Evolutionary conservation across 2,329 filamentous ascomycete species (phyloP).

Genomic region (Aureobasidium sp.): DNA sequence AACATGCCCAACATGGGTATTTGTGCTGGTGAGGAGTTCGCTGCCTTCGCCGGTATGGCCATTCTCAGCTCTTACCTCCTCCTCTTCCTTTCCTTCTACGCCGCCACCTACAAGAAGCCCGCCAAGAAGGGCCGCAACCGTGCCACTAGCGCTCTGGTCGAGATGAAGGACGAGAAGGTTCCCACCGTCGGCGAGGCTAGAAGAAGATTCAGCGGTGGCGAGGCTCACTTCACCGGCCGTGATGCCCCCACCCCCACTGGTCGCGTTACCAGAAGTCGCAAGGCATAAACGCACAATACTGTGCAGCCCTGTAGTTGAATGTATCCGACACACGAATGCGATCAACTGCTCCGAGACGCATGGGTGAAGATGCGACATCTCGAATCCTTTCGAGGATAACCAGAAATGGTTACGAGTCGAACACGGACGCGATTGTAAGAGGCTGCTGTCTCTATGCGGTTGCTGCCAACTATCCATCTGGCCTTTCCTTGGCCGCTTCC

Average conservation of each 20-base stretch:
- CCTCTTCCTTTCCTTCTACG: constrained; percentile 98
- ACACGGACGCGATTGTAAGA: background rate
- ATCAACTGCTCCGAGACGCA: background rate
- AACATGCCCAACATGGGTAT: constrained; percentile 76
- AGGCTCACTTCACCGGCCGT: constrained; percentile 24
- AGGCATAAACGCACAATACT: constrained; percentile 48
- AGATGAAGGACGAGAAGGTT: constrained; percentile 69
- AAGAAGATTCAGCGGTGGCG: constrained; percentile 44
- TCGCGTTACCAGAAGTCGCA: constrained; percentile 59
- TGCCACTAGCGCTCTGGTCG: constrained; percentile 77
- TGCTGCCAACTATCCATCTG: background rate
- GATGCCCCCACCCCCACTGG: constrained; percentile 47
- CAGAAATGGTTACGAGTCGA: background rate
- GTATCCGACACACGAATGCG: background rate
- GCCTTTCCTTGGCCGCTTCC: constrained; percentile 7
- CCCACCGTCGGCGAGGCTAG: constrained; percentile 47
- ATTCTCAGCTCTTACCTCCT: constrained; percentile 93
- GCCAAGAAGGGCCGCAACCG: constrained; percentile 65
- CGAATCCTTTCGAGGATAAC: background rate
- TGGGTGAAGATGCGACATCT: constrained; percentile 11
- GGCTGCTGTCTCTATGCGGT: background rate
- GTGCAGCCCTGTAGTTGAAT: background rate
- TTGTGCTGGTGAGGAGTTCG: constrained; percentile 95
- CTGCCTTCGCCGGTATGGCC: constrained; percentile 82
- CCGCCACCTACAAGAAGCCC: constrained; percentile 89